Evolutionary conservation across 805 yeast species (phyloP), one percentile per base, ranked within the genome.

Genomic region (Saccharomycopsis babjevae): DNA sequence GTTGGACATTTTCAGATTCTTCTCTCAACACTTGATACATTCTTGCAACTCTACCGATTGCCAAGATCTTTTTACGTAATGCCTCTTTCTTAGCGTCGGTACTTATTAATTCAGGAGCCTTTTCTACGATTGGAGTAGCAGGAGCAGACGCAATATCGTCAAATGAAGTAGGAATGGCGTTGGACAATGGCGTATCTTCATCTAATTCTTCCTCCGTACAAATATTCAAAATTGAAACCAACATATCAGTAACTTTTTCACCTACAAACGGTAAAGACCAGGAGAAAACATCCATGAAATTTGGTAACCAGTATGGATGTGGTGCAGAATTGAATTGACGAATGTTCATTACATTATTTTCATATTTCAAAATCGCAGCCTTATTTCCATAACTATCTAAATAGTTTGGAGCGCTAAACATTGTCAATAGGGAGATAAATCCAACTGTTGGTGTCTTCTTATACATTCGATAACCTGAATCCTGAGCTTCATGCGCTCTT

Each of bases 201-300:
- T 85, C 93, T 62, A 93, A 79, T 72, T 93, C 99, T 70, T 93
- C 97, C 69, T 92, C 96, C 0, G 97, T 88, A 75, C 99, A 93
- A 61, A 94, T 89, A 72, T 93, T 93, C 71, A 94, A 79, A 46
- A 93, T 88, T 0, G 94, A 83, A 25, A 90, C 88, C 69, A 93
- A 79, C 87, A 93, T 92, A 71, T 94, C 98, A 15, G 96, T 89
- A 59, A 92, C 88, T 70, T 94, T 89, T 71, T 93, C 97, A 22
- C 97, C 98, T 28, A 94, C 97, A 76, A 94, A 93, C 7, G 98
- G 99, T 61, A 93, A 77, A 1, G 97, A 89, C 98, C 98, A 94
- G 11, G 96, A 87, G 73, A 93, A 93, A 6, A 93, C 97, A 72
- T 94, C 97, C 96, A 92, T 90, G 68, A 92, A 89, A 72, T 91